Conservation (phyloP, 192 early-diverging fungal species). For the Coemansia guatemalensis region DNA sequence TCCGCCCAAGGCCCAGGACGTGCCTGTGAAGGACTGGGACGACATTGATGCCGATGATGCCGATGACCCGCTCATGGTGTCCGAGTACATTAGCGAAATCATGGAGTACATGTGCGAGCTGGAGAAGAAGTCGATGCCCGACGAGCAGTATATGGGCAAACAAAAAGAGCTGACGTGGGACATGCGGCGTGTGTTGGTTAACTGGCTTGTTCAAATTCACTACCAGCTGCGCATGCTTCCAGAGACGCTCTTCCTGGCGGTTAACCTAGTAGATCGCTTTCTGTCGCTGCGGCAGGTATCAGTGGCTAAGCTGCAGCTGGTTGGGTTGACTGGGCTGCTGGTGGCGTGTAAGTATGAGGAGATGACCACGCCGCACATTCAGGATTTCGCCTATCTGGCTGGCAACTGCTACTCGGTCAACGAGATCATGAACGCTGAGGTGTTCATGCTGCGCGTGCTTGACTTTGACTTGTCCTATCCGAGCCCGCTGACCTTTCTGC, state of each 20-base stretch:
- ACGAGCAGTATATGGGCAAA: slow-evolving; percentile 75
- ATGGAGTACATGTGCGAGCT: slow-evolving; percentile 78
- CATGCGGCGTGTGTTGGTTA: slow-evolving; percentile 90
- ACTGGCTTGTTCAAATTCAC: slow-evolving; percentile 96
- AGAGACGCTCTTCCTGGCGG: slow-evolving; percentile 90
- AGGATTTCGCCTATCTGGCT: slow-evolving; percentile 84
- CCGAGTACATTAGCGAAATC: slow-evolving; percentile 94
- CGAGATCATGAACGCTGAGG: slow-evolving; percentile 89
- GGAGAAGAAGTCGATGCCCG: slow-evolving; percentile 77
- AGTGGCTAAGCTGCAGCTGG: slow-evolving; percentile 87
- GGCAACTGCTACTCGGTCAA: slow-evolving; percentile 76
- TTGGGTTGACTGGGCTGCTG: slow-evolving; percentile 88
- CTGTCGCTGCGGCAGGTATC: slow-evolving; percentile 83
- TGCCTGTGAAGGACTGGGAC: slow-evolving; percentile 55
- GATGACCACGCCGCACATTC: slow-evolving; percentile 74
- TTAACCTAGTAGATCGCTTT: slow-evolving; percentile 96
- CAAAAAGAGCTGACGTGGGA: slow-evolving; percentile 89
- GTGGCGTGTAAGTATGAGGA: slow-evolving; percentile 97
- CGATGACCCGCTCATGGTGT: slow-evolving; percentile 87
- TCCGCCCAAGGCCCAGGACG: background rate
- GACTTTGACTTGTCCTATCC: slow-evolving; percentile 89
- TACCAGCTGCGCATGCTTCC: slow-evolving; percentile 86
- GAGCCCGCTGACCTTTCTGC: slow-evolving; percentile 88
- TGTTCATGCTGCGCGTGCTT: slow-evolving; percentile 84
- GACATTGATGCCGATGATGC: slow-evolving; percentile 79